These are phyloP conservation scores for Crassisporium funariophilum DNA, from an alignment of 768 basidiomycete species.

Conservation along the genomic window DNA sequence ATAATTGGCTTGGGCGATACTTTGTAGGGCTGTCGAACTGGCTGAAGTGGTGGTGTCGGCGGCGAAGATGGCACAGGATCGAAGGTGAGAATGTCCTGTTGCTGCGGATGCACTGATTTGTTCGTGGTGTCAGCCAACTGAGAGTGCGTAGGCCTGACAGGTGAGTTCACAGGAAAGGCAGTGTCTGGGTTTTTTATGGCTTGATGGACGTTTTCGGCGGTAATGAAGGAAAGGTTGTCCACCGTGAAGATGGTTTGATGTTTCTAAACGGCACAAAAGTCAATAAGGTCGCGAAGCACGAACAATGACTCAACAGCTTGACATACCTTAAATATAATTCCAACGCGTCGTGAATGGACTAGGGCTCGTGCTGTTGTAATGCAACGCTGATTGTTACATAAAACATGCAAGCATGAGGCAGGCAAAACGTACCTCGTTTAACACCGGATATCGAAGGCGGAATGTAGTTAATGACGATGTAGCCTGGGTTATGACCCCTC, in stretches of 20 bases:
- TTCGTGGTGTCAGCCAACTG: conserved; percentile 10
- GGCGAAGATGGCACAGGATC: background rate
- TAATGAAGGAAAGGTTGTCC: conserved; percentile 46
- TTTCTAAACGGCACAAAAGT: conserved; percentile 31
- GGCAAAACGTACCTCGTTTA: conserved; percentile 23
- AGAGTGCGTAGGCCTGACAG: conserved; percentile 4
- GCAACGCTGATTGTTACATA: conserved; percentile 6
- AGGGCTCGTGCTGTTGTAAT: conserved; percentile 42
- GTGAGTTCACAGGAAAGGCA: conserved; percentile 11
- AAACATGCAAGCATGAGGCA: background rate
- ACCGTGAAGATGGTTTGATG: conserved; percentile 49
- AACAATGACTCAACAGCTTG: conserved; percentile 20
- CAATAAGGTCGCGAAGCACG: conserved; percentile 20
- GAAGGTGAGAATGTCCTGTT: background rate
- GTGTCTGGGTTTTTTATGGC: conserved; percentile 27
- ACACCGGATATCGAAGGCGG: conserved; percentile 42
- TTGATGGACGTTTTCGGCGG: conserved; percentile 38
- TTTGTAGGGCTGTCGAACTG: conserved; percentile 1
- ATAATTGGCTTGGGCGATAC: conserved; percentile 15
- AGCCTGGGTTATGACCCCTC: conserved; percentile 36
- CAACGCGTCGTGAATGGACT: conserved; percentile 50
- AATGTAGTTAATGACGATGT: conserved; percentile 47
- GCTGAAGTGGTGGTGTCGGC: conserved; percentile 14
- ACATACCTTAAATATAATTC: conserved; percentile 47
- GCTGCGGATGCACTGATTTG: conserved; percentile 7